A percentile compares a stretch with the other conserved stretches of the same genome.
Conservation (phyloP, 306 rosid genomes). For the Trifolium repens region DNA sequence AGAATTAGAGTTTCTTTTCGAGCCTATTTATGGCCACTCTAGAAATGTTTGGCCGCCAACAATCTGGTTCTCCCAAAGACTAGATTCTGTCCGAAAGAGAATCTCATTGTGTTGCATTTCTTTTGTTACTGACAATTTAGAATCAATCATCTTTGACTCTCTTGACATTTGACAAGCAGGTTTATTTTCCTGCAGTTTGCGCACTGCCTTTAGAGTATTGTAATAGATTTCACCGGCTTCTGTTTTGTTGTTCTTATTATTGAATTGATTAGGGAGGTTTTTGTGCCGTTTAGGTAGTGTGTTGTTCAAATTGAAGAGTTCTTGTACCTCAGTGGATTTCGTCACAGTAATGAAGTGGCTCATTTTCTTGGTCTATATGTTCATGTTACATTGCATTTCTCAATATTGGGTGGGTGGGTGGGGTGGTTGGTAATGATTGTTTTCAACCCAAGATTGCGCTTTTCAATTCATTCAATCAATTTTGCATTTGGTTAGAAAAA, state of each 20-base stretch:
- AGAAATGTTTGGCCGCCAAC: constrained; percentile 45
- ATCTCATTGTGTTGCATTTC: constrained; percentile 52
- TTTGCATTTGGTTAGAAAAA: no score
- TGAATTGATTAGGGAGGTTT: constrained; percentile 56
- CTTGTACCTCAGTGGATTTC: constrained; percentile 67
- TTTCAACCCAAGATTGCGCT: no score
- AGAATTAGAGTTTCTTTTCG: constrained; percentile 51
- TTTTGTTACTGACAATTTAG: constrained; percentile 57
- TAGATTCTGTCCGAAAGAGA: constrained; percentile 43
- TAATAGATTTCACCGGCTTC: constrained; percentile 55
- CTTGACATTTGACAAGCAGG: constrained; percentile 50
- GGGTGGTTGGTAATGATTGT: no score
- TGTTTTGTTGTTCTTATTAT: constrained; percentile 46
- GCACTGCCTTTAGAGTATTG: constrained; percentile 54
- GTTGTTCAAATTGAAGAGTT: constrained; percentile 59
- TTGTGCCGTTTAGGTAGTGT: constrained; percentile 49
- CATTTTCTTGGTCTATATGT: constrained; percentile 18
- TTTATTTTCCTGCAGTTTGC: constrained; percentile 50
- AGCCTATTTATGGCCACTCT: constrained; percentile 42
- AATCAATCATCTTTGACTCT: constrained; percentile 56
- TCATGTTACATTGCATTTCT: background rate
- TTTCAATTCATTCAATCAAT: no score
- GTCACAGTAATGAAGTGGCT: constrained; percentile 54
- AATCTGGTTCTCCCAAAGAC: constrained; percentile 49
- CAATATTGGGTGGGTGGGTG: background rate